phyloP scores from a whole-genome alignment of 2,329 filamentous ascomycete genomes.

The Aspergillus eucalypticola region DNA sequence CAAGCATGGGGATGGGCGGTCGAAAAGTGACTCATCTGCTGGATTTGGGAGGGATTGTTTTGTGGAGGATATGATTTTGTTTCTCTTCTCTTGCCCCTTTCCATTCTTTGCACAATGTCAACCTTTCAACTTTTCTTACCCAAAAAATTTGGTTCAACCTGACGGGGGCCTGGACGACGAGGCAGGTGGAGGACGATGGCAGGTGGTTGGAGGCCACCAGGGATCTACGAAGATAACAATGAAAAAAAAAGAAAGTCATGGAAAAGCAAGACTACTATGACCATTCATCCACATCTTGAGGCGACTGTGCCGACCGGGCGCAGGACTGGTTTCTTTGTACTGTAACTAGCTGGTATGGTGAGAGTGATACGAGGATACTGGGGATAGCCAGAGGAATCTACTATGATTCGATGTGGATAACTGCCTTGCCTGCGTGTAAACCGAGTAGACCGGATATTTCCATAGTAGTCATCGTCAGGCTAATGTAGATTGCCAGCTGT shows the following conservation, averaged over 20 bases:
- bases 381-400: conserved; percentile 10
- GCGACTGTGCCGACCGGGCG: conserved; percentile 6
- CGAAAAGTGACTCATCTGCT: conserved; percentile 24
- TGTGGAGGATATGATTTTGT: conserved; percentile 5
- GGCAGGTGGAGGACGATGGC: conserved; percentile 10
- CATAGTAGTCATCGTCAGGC: too few relatives aligned
- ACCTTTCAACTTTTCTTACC: conserved; percentile 3
- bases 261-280: conserved; percentile 16
- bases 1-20: conserved; percentile 18
- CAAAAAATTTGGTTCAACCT: conserved; percentile 17
- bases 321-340: conserved; percentile 28
- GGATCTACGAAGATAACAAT: not conserved
- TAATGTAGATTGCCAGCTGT: not conserved
- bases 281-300: conserved; percentile 16
- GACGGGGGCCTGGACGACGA: conserved; percentile 12
- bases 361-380: conserved; percentile 1
- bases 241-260: conserved; percentile 17
- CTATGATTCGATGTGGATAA: conserved; percentile 15
- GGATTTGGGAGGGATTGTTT: conserved; percentile 7
- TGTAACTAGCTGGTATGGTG: conserved; percentile 26
- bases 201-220: not conserved
- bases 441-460: too few relatives aligned
- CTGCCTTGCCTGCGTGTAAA: not conserved
- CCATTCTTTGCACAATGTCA: conserved; percentile 6
- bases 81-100: conserved; percentile 2